A percentile compares a stretch with the other conserved stretches of the same genome.
phyloP scores from a whole-genome alignment of 371 early-diverging fungal species.

The Rhizoclosmatium hyalinum region DNA sequence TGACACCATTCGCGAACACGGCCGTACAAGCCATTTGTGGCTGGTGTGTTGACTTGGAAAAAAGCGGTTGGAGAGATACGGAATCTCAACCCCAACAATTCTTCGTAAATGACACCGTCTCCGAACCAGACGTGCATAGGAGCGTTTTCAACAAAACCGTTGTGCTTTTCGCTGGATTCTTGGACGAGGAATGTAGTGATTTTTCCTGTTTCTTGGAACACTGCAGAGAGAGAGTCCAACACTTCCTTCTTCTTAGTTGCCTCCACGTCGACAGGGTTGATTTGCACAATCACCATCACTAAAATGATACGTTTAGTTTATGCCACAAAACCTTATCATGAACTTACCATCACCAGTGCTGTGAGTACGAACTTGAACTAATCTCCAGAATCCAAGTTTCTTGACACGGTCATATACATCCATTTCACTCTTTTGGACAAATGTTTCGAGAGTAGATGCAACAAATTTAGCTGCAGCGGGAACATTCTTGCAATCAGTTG shows the following conservation, averaged over 20 bases:
- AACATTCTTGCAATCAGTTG: conserved; percentile 62
- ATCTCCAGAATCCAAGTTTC: conserved; percentile 74
- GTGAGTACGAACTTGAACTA: conserved; percentile 70
- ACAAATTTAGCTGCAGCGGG: conserved; percentile 61
- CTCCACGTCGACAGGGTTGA: conserved; percentile 56
- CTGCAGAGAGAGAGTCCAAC: conserved; percentile 6
- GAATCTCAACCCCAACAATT: conserved; percentile 70
- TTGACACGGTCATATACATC: conserved; percentile 66
- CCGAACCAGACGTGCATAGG: conserved; percentile 63
- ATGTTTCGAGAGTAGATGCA: conserved; percentile 52
- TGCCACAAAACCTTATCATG: neutral
- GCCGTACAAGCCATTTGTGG: conserved; percentile 72
- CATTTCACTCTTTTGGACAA: conserved; percentile 55
- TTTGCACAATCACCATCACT: conserved; percentile 72
- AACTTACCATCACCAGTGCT: conserved; percentile 59
- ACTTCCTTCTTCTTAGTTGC: conserved; percentile 48
- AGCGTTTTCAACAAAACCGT: conserved; percentile 64
- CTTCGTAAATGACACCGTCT: conserved; percentile 68
- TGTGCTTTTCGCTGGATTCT: conserved; percentile 59
- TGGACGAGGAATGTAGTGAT: conserved; percentile 67
- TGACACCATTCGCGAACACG: conserved; percentile 49
- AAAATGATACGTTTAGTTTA: neutral
- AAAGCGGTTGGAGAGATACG: conserved; percentile 78
- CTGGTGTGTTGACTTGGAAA: conserved; percentile 82
- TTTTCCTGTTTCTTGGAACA: conserved; percentile 31